Base-by-base conservation (phyloP, 768 basidiomycete genomes). In the Podaxis carcinomalis region DNA sequence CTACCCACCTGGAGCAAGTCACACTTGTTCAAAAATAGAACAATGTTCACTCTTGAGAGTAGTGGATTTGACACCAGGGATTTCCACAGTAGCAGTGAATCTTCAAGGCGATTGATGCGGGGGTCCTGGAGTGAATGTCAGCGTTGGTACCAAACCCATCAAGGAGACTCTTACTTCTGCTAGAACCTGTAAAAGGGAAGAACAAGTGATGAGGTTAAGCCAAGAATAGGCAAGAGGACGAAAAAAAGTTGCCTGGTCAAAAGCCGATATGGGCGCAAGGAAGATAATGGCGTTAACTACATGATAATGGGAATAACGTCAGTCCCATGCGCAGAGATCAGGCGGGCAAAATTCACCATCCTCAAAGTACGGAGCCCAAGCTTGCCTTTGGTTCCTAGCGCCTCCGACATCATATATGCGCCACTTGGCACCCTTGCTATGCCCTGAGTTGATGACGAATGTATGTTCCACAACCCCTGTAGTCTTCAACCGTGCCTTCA, bases 351-450 rank as follows among this genome's bases (percentile, higher is more conserved):
- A 75, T 81, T 67, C 65, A 91, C 90, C 89, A 70, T 92, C 87
- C 66, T 92, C 88, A 64, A 94, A 93, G 73, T 92, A 94, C 4
- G 92, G 91, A 11, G 89, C 89, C 92, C 92, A 94, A 1, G 90
- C 90, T 63, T 89, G 87, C 57, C 92, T 84, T 72, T 92, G 90
- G 69, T 86, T 88, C 61, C 87, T 82, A 32, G 90, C 82, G 21
- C 91, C 92, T 58, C 92, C 92, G 14, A 93, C 92, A 68, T 93
- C 92, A 70, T 92, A 93, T 54, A 93, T 87, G 63, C 85, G 86
- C 92, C 92, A 93, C 66, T 87, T 82, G 2, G 85, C 79, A 11
- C 81, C 85, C 61, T 79, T 78, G 64, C 80, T 81, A 53, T 76
- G 80, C 32, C 84, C 82, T 28, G 81, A 78, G 11, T 79, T 74